A percentile compares a stretch with the other conserved stretches of the same genome.
Evolutionary conservation across 2,329 filamentous ascomycete genomes (phyloP).

Genomic region (Coniochaeta hoffmannii): DNA sequence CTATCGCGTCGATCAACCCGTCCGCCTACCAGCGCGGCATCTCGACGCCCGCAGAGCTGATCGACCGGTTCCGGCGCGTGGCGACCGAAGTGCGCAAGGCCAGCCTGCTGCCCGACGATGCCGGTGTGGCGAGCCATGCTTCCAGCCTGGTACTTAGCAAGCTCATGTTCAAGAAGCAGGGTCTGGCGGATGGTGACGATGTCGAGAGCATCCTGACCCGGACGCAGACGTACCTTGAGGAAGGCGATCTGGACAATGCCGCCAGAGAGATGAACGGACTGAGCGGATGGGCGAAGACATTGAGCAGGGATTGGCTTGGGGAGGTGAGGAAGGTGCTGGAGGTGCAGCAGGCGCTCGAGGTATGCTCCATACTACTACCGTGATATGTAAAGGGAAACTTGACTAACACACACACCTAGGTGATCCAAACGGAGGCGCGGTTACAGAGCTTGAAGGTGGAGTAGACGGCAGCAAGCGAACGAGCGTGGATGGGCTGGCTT

Average conservation of each 20-base stretch:
- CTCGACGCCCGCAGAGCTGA: slow-evolving; percentile 72
- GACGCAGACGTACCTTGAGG: slow-evolving; percentile 84
- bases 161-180: slow-evolving; percentile 92
- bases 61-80: slow-evolving; percentile 93
- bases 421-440: slow-evolving; percentile 84
- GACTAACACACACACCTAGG: slow-evolving; percentile 40
- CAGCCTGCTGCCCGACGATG: slow-evolving; percentile 82
- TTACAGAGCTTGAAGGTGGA: slow-evolving; percentile 82
- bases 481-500: background rate
- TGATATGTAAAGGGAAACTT: background rate
- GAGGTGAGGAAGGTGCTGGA: slow-evolving; percentile 91
- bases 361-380: slow-evolving; percentile 38
- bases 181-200: slow-evolving; percentile 73
- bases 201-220: slow-evolving; percentile 89
- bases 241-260: slow-evolving; percentile 85
- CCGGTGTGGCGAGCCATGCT: slow-evolving; percentile 89
- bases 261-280: slow-evolving; percentile 93
- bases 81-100: slow-evolving; percentile 91
- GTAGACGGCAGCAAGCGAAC: slow-evolving; percentile 31
- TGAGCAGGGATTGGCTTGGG: slow-evolving; percentile 87
- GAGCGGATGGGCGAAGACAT: slow-evolving; percentile 87
- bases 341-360: slow-evolving; percentile 92
- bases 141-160: slow-evolving; percentile 87
- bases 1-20: slow-evolving; percentile 94
- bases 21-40: slow-evolving; percentile 88